Base-by-base conservation (phyloP, 2,329 filamentous ascomycete genomes). In the Erysiphe pulchra region DNA sequence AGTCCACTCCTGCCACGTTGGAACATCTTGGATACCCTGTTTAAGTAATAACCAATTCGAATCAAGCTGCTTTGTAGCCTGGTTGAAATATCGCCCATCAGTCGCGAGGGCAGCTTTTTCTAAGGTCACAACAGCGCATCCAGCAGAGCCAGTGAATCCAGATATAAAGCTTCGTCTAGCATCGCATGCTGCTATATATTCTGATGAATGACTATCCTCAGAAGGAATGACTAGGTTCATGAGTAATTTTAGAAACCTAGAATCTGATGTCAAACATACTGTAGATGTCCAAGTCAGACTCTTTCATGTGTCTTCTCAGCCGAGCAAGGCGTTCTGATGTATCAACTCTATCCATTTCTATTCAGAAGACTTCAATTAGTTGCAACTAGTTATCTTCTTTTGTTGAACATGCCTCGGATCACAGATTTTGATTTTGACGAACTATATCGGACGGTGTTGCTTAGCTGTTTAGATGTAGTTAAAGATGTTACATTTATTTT, bases 161-260 rank as follows among this genome's bases (percentile, higher is more conserved):
- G 77, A 86, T 54, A 98, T 92, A 57, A 78, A 94, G 59, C 78
- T 83, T 67, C 90, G 77, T 53, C 90, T 77, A 49, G 73, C 86
- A 65, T 98, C 90, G 60, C 84, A 93, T n/a, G 79, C 77, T 44
- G 90, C 90, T 61, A 94, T 94, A 62, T 98, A 98, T 65, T 98
- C 90, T 53, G 87, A 95, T 54, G 87, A 83, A 61, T 98, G 90
- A 59, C 83, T 87, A 61, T 98, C 90, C 71, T 95, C 90, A 32
- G 87, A 94, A 0, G 90, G 90, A 7, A 95, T 73, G 58, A 98
- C 87, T 95, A 59, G 44, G 55, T 51, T 52, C 50, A 33, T 52
- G 47, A 52, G 49, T 44, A 36, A 46, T 48, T 49, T 49, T 52
- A 48, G 48, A 11, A 42, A 44, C 11, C 37, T 40, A 46, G 45